phyloP scores from a whole-genome alignment of 2,329 filamentous ascomycete species.

The Colletotrichum gigasporum region DNA sequence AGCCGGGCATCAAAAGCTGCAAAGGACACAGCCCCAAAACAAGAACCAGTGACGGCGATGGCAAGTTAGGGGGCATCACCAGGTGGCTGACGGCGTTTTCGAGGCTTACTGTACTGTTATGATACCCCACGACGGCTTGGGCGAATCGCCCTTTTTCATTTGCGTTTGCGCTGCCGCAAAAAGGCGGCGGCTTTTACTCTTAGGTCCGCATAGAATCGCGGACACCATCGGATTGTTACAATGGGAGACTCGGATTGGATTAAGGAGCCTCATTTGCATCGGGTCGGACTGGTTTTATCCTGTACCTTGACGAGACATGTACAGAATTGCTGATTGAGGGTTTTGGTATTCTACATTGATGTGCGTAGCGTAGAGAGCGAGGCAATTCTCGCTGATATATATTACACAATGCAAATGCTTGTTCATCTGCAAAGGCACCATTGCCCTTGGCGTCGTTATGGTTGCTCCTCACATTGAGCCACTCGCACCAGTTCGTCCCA shows the following conservation, averaged over 20 bases:
- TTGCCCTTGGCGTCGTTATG: not conserved
- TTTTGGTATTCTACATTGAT: slow-evolving; percentile 24
- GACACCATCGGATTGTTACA: not conserved
- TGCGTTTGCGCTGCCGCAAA: not conserved
- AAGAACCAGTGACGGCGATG: slow-evolving; percentile 28
- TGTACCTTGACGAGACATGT: slow-evolving; percentile 26
- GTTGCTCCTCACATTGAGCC: not conserved
- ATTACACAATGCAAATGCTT: slow-evolving; percentile 20
- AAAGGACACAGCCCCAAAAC: slow-evolving; percentile 30
- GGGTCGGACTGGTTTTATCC: slow-evolving; percentile 10
- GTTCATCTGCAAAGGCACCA: not conserved
- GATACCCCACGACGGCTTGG: slow-evolving; percentile 32
- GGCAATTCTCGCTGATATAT: slow-evolving; percentile 20
- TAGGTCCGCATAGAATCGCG: not conserved
- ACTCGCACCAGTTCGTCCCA: not conserved
- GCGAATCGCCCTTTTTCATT: slow-evolving; percentile 11
- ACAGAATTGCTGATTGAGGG: slow-evolving; percentile 15
- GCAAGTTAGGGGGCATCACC: slow-evolving; percentile 30
- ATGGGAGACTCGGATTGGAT: slow-evolving; percentile 9
- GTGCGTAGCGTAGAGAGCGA: slow-evolving; percentile 10
- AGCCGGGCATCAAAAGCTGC: slow-evolving; percentile 31
- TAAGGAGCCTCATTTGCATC: slow-evolving; percentile 14
- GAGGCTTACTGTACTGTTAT: slow-evolving; percentile 33
- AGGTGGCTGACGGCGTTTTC: slow-evolving; percentile 29
- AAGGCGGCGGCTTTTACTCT: not conserved